Conservation (phyloP, 495 filamentous ascomycete genomes). For the Tuber brumale region DNA sequence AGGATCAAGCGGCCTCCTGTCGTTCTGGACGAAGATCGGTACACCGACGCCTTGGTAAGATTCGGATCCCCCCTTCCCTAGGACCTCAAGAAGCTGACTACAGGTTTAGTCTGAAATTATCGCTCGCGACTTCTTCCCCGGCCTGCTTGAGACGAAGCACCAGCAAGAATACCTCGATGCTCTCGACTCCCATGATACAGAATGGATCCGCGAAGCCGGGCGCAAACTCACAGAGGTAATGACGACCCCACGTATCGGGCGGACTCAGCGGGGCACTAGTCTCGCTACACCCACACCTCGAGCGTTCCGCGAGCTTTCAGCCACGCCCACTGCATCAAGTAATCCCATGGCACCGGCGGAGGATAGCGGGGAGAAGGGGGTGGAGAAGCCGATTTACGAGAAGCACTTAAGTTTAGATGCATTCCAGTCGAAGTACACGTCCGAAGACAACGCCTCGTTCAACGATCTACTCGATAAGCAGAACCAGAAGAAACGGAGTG, state of each 20-base stretch:
- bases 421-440: conserved; percentile 90
- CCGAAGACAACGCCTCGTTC: conserved; percentile 95
- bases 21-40: conserved; percentile 88
- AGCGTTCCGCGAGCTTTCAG: conserved; percentile 19
- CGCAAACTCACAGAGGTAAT: conserved; percentile 68
- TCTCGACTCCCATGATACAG: conserved; percentile 69
- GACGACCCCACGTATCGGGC: conserved; percentile 53
- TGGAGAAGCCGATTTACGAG: conserved; percentile 55
- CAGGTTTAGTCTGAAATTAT: conserved; percentile 71
- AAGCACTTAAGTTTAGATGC: conserved; percentile 71
- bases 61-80: neutral
- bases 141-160: conserved; percentile 72
- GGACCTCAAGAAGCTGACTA: conserved; percentile 5
- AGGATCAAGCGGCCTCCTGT: conserved; percentile 86
- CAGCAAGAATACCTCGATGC: conserved; percentile 92
- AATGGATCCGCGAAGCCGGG: conserved; percentile 79
- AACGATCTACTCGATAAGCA: conserved; percentile 87
- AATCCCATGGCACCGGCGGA: conserved; percentile 20
- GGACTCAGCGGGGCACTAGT: conserved; percentile 32
- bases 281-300: conserved; percentile 31
- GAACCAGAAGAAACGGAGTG: conserved; percentile 72
- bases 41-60: conserved; percentile 64
- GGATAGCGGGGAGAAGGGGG: neutral
- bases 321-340: conserved; percentile 17
- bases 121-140: conserved; percentile 93